These are phyloP conservation scores for Canariomyces notabilis DNA, from an alignment of 2,329 filamentous ascomycete genomes.

Conservation along the genomic window DNA sequence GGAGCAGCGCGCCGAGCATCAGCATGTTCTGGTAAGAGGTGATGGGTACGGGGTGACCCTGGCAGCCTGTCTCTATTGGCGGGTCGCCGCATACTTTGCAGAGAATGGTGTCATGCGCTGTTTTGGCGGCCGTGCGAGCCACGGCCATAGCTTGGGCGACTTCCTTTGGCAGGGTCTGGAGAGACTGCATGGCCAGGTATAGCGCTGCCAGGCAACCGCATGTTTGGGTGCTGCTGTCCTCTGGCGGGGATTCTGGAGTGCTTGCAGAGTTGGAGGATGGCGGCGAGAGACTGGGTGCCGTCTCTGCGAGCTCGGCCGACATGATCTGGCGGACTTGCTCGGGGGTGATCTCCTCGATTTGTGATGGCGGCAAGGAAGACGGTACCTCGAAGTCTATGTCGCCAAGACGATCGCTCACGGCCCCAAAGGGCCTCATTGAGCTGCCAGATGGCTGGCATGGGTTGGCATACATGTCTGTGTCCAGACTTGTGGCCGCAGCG, in stretches of 20 bases:
- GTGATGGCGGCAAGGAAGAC: not conserved
- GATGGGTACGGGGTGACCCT: conserved; percentile 35
- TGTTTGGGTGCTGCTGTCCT: conserved; percentile 1
- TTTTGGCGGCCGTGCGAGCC: conserved; percentile 43
- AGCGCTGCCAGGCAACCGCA: conserved; percentile 48
- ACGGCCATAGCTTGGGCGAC: conserved; percentile 43
- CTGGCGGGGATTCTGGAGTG: conserved; percentile 7
- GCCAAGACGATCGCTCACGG: conserved; percentile 12
- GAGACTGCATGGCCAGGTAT: conserved; percentile 46
- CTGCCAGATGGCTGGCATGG: conserved; percentile 1
- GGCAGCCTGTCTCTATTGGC: conserved; percentile 19
- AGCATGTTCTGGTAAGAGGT: conserved; percentile 54
- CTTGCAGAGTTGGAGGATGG: conserved; percentile 13
- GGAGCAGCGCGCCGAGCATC: conserved; percentile 53
- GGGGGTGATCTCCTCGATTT: conserved; percentile 12
- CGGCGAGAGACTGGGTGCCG: conserved; percentile 19
- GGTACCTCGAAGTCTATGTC: conserved; percentile 21
- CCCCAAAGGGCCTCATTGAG: conserved; percentile 14
- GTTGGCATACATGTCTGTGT: conserved; percentile 6
- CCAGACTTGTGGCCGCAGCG: too few relatives aligned
- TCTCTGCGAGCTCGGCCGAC: conserved; percentile 9
- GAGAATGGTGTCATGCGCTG: conserved; percentile 47
- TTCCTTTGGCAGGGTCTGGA: conserved; percentile 42
- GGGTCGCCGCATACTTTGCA: conserved; percentile 46
- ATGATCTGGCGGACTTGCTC: conserved; percentile 19